Evolutionary conservation across 257 asterid species (phyloP).

Genomic region (Solanum chilense): DNA sequence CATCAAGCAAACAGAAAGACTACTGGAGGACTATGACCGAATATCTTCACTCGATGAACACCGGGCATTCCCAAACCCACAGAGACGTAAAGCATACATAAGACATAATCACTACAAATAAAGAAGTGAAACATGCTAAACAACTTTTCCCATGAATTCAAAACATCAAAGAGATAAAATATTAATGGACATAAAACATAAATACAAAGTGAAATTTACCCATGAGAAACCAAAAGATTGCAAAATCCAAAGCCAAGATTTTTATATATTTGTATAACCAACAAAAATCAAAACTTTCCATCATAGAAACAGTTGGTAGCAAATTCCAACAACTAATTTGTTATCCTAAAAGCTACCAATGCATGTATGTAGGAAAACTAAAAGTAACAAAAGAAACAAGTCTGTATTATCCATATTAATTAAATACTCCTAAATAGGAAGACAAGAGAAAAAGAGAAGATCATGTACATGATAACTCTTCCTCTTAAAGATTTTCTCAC

Average conservation of each 20-base stretch:
- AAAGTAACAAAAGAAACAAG: not conserved
- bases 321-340: not conserved
- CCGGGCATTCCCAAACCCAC: not conserved
- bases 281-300: not conserved
- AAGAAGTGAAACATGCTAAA: not conserved
- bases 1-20: not conserved
- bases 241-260: not conserved
- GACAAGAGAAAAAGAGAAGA: not conserved
- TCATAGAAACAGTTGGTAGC: not conserved
- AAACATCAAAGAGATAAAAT: not conserved
- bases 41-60: not conserved
- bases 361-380: not conserved
- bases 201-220: not conserved
- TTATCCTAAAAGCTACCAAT: not conserved
- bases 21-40: not conserved
- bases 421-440: not conserved
- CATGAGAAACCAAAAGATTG: not conserved
- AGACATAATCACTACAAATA: not conserved
- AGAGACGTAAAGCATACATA: not conserved
- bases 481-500: not conserved
- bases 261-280: not conserved
- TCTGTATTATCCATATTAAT: not conserved
- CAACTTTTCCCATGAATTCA: not conserved
- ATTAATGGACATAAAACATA: not conserved
- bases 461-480: not conserved